Conservation (phyloP, 2,329 filamentous ascomycete species). For the Xylariaceae sp. region DNA sequence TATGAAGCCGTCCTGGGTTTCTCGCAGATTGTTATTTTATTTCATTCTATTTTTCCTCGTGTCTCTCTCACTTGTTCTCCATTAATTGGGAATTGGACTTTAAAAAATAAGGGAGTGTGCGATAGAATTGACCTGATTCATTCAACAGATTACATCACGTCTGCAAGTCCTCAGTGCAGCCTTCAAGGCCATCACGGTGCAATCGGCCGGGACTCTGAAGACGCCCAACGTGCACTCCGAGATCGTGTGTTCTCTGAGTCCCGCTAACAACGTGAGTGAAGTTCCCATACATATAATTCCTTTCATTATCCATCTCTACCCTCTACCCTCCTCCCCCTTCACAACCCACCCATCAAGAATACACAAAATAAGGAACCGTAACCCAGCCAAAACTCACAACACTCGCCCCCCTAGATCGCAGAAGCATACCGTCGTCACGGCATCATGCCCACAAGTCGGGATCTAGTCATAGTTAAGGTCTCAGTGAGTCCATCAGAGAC, state of each 20-base stretch:
- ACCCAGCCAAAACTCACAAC: neutral
- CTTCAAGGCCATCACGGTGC: slow-evolving; percentile 69
- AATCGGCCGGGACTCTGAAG: slow-evolving; percentile 57
- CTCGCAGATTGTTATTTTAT: neutral
- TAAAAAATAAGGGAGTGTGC: neutral
- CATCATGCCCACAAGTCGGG: slow-evolving; percentile 62
- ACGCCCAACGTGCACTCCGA: slow-evolving; percentile 87
- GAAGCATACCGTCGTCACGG: slow-evolving; percentile 89
- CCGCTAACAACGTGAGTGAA: slow-evolving; percentile 69
- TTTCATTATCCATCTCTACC: neutral
- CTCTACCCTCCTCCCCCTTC: neutral
- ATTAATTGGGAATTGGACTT: too few species aligned
- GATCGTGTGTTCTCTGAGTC: slow-evolving; percentile 72
- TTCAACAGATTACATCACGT: slow-evolving; percentile 61
- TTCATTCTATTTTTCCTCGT: neutral
- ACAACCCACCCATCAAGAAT: neutral
- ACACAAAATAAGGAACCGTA: neutral
- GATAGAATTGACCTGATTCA: neutral
- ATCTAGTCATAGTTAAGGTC: slow-evolving; percentile 79
- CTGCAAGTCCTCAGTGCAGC: slow-evolving; percentile 69
- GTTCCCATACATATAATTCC: neutral
- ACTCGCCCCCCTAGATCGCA: slow-evolving; percentile 60
- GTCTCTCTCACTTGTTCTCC: neutral
- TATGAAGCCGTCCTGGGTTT: slow-evolving; percentile 40
- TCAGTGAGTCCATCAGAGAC: slow-evolving; percentile 40